Conservation (phyloP, 139 green algal genomes). For the Tetraselmis chui region DNA sequence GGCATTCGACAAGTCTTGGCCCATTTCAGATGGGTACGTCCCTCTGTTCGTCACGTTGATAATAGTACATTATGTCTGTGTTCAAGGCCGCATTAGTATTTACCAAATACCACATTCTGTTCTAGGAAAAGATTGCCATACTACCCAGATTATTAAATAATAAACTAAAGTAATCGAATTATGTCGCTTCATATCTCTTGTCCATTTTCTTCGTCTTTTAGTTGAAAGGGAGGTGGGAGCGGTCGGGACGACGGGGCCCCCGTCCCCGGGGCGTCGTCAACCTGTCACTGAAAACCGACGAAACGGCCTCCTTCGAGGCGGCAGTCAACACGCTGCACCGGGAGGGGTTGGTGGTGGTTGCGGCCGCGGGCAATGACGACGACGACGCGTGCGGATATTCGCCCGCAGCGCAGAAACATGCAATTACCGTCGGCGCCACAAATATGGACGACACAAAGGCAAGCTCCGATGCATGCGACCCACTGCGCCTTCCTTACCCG, state of each 20-base stretch:
- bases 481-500: neutral
- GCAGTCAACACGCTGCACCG: constrained; percentile 3
- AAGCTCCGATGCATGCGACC: no score
- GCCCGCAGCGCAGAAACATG: neutral
- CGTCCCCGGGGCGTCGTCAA: neutral
- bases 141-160: no score
- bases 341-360: constrained; percentile 2
- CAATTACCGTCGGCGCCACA: constrained; percentile 9
- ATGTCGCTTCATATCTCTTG: no score
- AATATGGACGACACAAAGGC: neutral
- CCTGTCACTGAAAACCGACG: constrained; percentile 1
- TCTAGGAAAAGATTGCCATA: neutral
- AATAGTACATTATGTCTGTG: no score
- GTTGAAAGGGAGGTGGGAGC: no score
- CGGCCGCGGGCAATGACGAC: constrained; percentile 11
- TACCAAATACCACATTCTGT: neutral
- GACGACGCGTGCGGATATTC: constrained; percentile 12
- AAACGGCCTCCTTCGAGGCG: neutral
- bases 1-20: neutral
- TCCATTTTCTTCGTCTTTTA: neutral
- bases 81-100: neutral
- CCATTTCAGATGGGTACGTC: neutral
- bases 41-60: no score
- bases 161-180: neutral
- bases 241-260: neutral